phyloP scores from a whole-genome alignment of 106 monocot species.

The Platanthera zijinensis region DNA sequence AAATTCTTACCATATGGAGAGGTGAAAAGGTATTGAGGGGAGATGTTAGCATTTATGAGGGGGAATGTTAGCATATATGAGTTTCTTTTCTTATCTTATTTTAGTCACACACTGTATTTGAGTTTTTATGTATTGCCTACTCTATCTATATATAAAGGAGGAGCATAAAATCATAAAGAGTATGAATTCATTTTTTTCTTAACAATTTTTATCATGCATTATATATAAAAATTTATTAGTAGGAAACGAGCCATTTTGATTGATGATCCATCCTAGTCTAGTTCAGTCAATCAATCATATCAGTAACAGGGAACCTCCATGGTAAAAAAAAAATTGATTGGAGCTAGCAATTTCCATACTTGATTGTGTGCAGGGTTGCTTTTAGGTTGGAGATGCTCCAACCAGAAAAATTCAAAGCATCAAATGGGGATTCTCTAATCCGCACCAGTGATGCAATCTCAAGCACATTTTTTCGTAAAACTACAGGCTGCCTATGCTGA shows the following conservation, averaged over 20 bases:
- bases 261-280: not conserved
- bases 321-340: not conserved
- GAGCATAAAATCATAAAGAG: too few relatives aligned
- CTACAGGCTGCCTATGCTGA: not conserved
- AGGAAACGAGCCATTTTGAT: not conserved
- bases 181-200: too few relatives aligned
- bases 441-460: not conserved
- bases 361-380: not conserved
- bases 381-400: not conserved
- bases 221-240: not conserved
- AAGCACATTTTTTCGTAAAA: not conserved
- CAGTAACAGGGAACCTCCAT: not conserved
- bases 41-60: too few relatives aligned
- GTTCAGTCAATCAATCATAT: not conserved
- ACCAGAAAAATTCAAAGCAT: too few relatives aligned
- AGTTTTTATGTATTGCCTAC: too few relatives aligned
- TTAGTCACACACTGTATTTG: too few relatives aligned
- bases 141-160: too few relatives aligned
- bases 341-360: not conserved
- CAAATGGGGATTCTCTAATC: too few relatives aligned
- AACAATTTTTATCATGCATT: not conserved
- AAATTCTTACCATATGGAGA: too few relatives aligned
- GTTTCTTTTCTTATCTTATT: too few relatives aligned
- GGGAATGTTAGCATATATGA: too few relatives aligned
- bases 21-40: too few relatives aligned